These are phyloP conservation scores for barrel medic (Medicago truncatula) DNA, from an alignment of 306 rosid species.

Conservation along the genomic window MtrunA17r5.0-ANR NC_053048.1:12036501-12037000, in stretches of 20 bases:
- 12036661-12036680: slow-evolving; percentile 25
- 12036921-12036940: too few species aligned
- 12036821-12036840: slow-evolving; percentile 62
- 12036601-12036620: slow-evolving; percentile 32
- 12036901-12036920: too few species aligned
- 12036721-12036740: slow-evolving; percentile 78
- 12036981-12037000: too few species aligned
- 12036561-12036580: slow-evolving; percentile 94
- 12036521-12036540: slow-evolving; percentile 90
- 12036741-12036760: slow-evolving; percentile 73
- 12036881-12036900: not conserved
- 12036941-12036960: too few species aligned
- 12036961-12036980: too few species aligned
- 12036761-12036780: slow-evolving; percentile 68
- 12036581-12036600: slow-evolving; percentile 58
- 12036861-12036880: not conserved
- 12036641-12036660: not conserved
- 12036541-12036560: slow-evolving; percentile 98
- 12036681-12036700: slow-evolving; percentile 9
- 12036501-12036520: slow-evolving; percentile 78
- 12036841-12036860: slow-evolving; percentile 41
- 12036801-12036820: slow-evolving; percentile 87
- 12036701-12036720: slow-evolving; percentile 71
- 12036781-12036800: slow-evolving; percentile 79
- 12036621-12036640: not conserved